Percentiles rank a stretch among this genome's conserved stretches.
phyloP scores from a whole-genome alignment of 495 filamentous ascomycete genomes.

The Xylaria castorea region DNA sequence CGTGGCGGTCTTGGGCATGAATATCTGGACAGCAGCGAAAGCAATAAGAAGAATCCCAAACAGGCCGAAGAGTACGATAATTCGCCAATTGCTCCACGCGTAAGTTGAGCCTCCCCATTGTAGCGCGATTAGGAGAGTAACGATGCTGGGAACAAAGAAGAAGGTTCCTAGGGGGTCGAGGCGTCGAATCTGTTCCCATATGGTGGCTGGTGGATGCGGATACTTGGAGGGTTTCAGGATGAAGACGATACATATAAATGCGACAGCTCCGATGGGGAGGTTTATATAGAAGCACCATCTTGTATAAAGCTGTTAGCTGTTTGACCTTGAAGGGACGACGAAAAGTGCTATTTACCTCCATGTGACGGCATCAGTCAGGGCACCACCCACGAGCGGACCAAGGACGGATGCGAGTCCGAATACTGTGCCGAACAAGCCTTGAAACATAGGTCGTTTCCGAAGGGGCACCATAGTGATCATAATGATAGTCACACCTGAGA shows the following conservation, averaged over 20 bases:
- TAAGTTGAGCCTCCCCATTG: constrained; percentile 86
- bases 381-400: constrained; percentile 57
- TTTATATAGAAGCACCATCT: constrained; percentile 70
- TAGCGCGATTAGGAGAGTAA: constrained; percentile 77
- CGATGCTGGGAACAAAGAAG: constrained; percentile 74
- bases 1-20: constrained; percentile 75
- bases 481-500: constrained; percentile 61
- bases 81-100: constrained; percentile 68
- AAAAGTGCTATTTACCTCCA: constrained; percentile 52
- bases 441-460: constrained; percentile 59
- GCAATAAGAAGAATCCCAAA: constrained; percentile 64
- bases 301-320: constrained; percentile 21
- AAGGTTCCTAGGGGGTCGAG: constrained; percentile 75
- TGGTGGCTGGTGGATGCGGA: constrained; percentile 41
- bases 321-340: not conserved
- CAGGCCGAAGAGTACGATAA: constrained; percentile 72
- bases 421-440: constrained; percentile 62
- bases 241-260: constrained; percentile 54
- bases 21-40: constrained; percentile 72
- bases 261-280: constrained; percentile 63
- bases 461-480: constrained; percentile 64
- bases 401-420: constrained; percentile 59
- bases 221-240: constrained; percentile 53
- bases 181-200: constrained; percentile 53
- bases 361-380: constrained; percentile 52